Base-by-base conservation (phyloP, 2,329 filamentous ascomycete species). In the Fonsecaea pedrosoi region DNA sequence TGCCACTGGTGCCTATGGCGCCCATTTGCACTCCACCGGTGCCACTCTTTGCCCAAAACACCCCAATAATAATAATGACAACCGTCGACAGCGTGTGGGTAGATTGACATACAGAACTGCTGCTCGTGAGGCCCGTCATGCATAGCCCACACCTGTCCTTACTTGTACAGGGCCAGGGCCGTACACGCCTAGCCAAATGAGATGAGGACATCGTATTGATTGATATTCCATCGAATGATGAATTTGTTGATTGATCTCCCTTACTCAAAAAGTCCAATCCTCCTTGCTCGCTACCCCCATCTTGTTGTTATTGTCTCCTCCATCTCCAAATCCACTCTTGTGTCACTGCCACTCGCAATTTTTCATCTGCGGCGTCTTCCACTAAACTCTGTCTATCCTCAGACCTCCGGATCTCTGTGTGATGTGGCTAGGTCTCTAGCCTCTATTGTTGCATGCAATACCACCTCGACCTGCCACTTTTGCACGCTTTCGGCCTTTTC, bases 401-500 rank as follows among this genome's bases (percentile, higher is more conserved):
- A 18, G 21, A 32, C 32, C 18, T 60, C 42, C 57, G 32, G 42
- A 50, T 60, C 57, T 48, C 40, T 21, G 30, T 60, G 25, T 48
- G 25, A 32, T 48, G 57, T 60, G 57, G 42, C 42, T 60, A 32
- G 42, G 15, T 30, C 18, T 50, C 40, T 53, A 60, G 57, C 57
- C 32, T 60, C 40, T 21, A n/a, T 50, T 18, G 45, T 30, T 60
- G 57, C 42, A 60, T 38, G 45, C 35, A 54, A 30, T 25, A 25
- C 45, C 10, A 50, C 21, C 18, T 42, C 21, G 34, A 35, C 37
- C 30, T 53, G 42, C 40, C 59, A 37, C 53, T 61, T 54, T 54
- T 42, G 32, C 30, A 30, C 34, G 38, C 59, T 54, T 50, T 54
- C 59, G 59, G 59, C 48, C 45, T 48, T 37, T 64, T 60, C 62